Evolutionary conservation across 352 stramenopile species (phyloP), one percentile per base, ranked within the genome.

Genomic region (Pythium scleroteichum): DNA sequence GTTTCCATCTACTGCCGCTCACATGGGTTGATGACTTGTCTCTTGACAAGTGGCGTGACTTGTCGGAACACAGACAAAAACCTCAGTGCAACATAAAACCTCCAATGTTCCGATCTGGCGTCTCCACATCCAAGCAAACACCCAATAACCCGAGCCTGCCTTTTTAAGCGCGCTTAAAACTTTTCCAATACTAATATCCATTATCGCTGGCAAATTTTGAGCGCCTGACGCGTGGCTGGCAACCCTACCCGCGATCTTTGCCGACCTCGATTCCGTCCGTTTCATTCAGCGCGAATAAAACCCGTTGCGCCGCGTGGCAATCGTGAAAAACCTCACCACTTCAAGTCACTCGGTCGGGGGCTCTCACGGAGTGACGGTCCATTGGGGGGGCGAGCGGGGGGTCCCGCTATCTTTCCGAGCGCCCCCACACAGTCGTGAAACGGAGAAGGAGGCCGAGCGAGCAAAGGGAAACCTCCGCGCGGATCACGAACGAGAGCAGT

Each of bases 341-440:
- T 64, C 54, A 64, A 64, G 55, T 56, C 53, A 69, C 53, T 69
- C 33, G 12, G 17, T 2, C 14, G 62, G 23, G 62, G 62, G 47
- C 47, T 22, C 1, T 7, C 20, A 4, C 26, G 27, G 61, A 64
- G 49, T 63, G 61, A 55, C 45, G 47, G 54, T 68, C 54, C 9
- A 24, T 46, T 19, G 13, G n/a, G 26, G 39, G 20, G 46, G 47
- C 58, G 29, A 32, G 52, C 6, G 45, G 41, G 33, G 26, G 10
- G 47, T 49, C 22, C 17, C 14, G 59, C 62, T 57, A 68, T 75
- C 48, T 62, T 70, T 64, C 46, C 50, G 17, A 27, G 22, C 62
- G 55, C 35, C 68, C 49, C 26, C 57, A 61, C 79, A 64, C 82
- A 91, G 76, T 87, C 79, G 79, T 85, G 79, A 91, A 89, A 87